phyloP scores from a whole-genome alignment of 2,329 filamentous ascomycete genomes.

The Byssochlamys sp. region DNA sequence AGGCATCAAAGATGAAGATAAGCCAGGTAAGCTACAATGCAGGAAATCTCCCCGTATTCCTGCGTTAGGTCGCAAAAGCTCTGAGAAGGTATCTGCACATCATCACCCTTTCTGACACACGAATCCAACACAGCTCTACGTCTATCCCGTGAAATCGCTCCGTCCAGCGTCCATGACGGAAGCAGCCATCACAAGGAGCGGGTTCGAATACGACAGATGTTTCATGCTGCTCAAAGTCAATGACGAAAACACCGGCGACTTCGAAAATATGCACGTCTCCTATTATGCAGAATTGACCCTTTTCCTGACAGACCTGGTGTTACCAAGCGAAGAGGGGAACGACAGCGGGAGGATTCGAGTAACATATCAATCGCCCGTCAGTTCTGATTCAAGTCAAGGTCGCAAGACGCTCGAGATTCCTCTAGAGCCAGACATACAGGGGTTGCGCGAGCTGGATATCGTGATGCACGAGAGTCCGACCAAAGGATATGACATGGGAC shows the following conservation, averaged over 20 bases:
- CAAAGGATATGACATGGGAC: conserved; percentile 54
- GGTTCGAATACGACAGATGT: conserved; percentile 56
- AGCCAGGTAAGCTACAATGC: not conserved
- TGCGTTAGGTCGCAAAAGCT: not conserved
- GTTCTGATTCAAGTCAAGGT: conserved; percentile 15
- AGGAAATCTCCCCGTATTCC: not conserved
- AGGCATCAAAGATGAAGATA: not conserved
- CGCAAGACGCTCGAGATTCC: conserved; percentile 44
- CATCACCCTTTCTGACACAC: not conserved
- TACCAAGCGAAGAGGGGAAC: conserved; percentile 11
- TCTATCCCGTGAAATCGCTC: conserved; percentile 68
- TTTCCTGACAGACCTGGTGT: conserved; percentile 51
- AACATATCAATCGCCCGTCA: conserved; percentile 25
- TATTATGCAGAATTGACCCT: conserved; percentile 52
- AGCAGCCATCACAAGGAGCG: conserved; percentile 50
- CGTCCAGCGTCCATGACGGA: conserved; percentile 48
- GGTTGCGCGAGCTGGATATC: conserved; percentile 43
- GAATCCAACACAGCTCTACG: conserved; percentile 45
- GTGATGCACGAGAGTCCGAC: conserved; percentile 52
- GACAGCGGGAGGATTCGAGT: conserved; percentile 29
- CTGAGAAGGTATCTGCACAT: not conserved
- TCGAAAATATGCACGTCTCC: conserved; percentile 53
- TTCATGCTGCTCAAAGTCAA: conserved; percentile 59
- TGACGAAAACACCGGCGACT: conserved; percentile 17
- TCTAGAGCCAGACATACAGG: conserved; percentile 42